Base-by-base conservation (phyloP, 192 early-diverging fungal species). In the Coemansia sp. region DNA sequence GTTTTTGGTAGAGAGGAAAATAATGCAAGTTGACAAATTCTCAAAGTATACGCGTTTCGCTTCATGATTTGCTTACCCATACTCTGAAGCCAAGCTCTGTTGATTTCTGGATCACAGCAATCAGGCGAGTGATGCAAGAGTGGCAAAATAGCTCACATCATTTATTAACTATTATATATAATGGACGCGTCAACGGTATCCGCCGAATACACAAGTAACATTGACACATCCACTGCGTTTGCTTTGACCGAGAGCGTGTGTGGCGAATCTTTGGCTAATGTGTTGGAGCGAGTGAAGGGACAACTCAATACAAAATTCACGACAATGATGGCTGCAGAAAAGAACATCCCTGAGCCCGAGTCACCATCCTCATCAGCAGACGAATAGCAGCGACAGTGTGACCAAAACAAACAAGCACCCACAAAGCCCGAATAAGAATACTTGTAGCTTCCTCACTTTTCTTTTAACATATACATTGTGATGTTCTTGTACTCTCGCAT, bases 231-330 rank as follows among this genome's bases (percentile, higher is more conserved):
- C 37, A n/a, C 38, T 3, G 39, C 44, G 5, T 79, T 79, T 63
- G 47, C 32, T 9, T 15, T 79, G 12, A 13, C 50, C 2, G 47
- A 61, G n/a, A 56, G 45, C 11, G 35, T 13, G 3, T 6, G 50
- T 10, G 58, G 62, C 15, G 35, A 37, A 9, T 9, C 24, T n/a
- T 50, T 80, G 22, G 60, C 68, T 11, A 18, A 16, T n/a, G 62
- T 58, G 15, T 72, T 80, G 4, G 72, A 74, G 49, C 11, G 24
- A 15, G 62, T 62, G 41, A 72, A 80, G 37, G 35, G 30, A 2
- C 64, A 68, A 1, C 68, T 80, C 30, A 80, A 80, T 40, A n/a
- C 72, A 20, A 61, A 62, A 35, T 44, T 80, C 9, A 80, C 77
- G 2, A 24, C 56, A 6, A 61, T 80, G 41, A 52, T 80, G 12